phyloP scores from a whole-genome alignment of 2,329 filamentous ascomycete species.

The Reticulascus tulasneorum region DNA sequence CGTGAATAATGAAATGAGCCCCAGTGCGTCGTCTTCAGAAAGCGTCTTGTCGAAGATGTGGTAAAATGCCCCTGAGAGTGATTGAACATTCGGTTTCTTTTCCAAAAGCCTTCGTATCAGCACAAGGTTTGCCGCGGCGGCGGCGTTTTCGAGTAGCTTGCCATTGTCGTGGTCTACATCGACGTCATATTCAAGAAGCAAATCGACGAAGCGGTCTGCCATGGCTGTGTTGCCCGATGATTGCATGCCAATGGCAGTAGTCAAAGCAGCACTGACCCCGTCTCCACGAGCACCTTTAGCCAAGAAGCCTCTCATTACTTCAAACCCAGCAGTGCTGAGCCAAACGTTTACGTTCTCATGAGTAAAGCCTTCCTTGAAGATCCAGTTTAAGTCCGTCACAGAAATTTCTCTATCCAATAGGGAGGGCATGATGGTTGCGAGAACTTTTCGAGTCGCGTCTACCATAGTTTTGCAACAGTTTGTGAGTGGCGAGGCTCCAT shows the following conservation, averaged over 20 bases:
- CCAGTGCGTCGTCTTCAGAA: slow-evolving; percentile 45
- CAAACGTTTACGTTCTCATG: slow-evolving; percentile 35
- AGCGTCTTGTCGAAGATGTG: slow-evolving; percentile 50
- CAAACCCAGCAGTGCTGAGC: slow-evolving; percentile 43
- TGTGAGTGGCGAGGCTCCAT: slow-evolving; percentile 48
- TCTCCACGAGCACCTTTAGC: slow-evolving; percentile 44
- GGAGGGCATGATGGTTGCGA: slow-evolving; percentile 34
- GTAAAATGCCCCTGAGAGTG: slow-evolving; percentile 51
- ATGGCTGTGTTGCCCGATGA: slow-evolving; percentile 32
- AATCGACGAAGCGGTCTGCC: slow-evolving; percentile 41
- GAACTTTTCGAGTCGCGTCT: slow-evolving; percentile 39
- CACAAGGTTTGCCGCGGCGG: slow-evolving; percentile 44
- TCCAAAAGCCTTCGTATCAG: slow-evolving; percentile 48
- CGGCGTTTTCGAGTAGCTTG: slow-evolving; percentile 49
- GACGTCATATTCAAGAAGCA: slow-evolving; percentile 36
- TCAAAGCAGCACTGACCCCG: slow-evolving; percentile 40
- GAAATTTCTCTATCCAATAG: slow-evolving; percentile 39
- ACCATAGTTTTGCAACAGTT: slow-evolving; percentile 51
- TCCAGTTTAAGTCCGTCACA: slow-evolving; percentile 37
- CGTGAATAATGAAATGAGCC: slow-evolving; percentile 48
- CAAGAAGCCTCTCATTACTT: slow-evolving; percentile 44
- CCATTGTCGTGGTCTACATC: slow-evolving; percentile 46
- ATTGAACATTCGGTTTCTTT: slow-evolving; percentile 43
- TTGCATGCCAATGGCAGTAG: slow-evolving; percentile 40
- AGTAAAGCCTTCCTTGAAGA: slow-evolving; percentile 42